A percentile compares a stretch with the other conserved stretches of the same genome.
Conservation (phyloP, 768 basidiomycete species). For the Steccherinum ochraceum region DNA sequence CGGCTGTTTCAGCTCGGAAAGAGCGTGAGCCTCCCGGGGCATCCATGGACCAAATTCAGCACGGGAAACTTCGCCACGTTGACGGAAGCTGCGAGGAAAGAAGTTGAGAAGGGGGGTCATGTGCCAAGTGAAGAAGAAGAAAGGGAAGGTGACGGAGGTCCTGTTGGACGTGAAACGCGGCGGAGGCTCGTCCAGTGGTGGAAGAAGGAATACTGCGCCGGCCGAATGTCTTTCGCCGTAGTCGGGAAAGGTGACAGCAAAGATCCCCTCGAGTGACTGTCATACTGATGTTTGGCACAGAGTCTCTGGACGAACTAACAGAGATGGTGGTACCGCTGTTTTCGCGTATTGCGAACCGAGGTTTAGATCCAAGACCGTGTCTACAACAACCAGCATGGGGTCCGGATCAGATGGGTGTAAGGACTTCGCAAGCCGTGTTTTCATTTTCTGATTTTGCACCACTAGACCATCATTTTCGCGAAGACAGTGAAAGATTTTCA, state of each 20-base stretch:
- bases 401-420: constrained; percentile 14
- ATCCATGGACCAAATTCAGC: constrained; percentile 42
- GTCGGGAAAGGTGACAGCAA: constrained; percentile 28
- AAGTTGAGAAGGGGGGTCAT: constrained; percentile 5
- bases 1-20: constrained; percentile 47
- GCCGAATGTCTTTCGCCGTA: constrained; percentile 31
- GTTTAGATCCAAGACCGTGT: constrained; percentile 18
- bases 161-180: constrained; percentile 29
- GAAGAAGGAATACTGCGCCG: constrained; percentile 29
- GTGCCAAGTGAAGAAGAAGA: constrained; percentile 9
- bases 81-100: constrained; percentile 15
- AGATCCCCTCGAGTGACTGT: too few relatives aligned
- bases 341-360: constrained; percentile 24
- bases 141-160: constrained; percentile 32
- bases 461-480: constrained; percentile 32
- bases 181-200: constrained; percentile 31
- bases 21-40: constrained; percentile 28
- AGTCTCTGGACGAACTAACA: constrained; percentile 29
- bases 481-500: constrained; percentile 41
- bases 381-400: constrained; percentile 17
- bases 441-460: constrained; percentile 7
- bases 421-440: not conserved
- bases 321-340: constrained; percentile 25
- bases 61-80: constrained; percentile 36
- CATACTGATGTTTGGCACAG: too few relatives aligned